Percentiles rank a stretch among this genome's conserved stretches.
Conservation (phyloP, 352 stramenopile species). For the Phytophthora gonapodyides region DNA sequence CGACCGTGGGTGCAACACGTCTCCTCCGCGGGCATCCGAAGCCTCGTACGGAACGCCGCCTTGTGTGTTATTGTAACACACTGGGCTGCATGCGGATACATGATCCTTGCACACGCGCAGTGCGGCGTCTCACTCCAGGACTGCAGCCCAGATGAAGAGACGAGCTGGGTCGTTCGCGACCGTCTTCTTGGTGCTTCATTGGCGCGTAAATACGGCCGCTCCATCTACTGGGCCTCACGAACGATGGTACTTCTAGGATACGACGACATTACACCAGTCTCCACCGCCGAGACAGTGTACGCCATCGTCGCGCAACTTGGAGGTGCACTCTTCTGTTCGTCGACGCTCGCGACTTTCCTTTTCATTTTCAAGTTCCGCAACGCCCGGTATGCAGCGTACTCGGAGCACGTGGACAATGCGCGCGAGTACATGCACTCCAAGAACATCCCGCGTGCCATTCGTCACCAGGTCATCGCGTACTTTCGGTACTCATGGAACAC, state of each 20-base stretch:
- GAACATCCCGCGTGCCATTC: slow-evolving; percentile 41
- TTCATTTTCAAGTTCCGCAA: slow-evolving; percentile 73
- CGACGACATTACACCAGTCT: slow-evolving; percentile 60
- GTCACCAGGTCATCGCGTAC: slow-evolving; percentile 15
- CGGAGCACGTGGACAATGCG: slow-evolving; percentile 60
- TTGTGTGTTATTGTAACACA: slow-evolving; percentile 39
- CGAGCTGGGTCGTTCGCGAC: slow-evolving; percentile 59
- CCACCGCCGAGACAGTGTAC: slow-evolving; percentile 53
- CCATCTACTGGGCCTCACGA: slow-evolving; percentile 55
- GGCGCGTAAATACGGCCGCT: slow-evolving; percentile 49
- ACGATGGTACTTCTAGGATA: slow-evolving; percentile 62
- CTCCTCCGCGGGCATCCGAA: slow-evolving; percentile 57
- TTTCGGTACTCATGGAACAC: slow-evolving; percentile 51
- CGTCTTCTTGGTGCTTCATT: slow-evolving; percentile 40
- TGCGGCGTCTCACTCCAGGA: slow-evolving; percentile 52
- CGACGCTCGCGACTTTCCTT: slow-evolving; percentile 56
- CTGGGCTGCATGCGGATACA: slow-evolving; percentile 65
- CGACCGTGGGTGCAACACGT: slow-evolving; percentile 42
- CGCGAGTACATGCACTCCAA: slow-evolving; percentile 73
- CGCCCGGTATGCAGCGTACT: slow-evolving; percentile 44
- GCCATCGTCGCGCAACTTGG: slow-evolving; percentile 48
- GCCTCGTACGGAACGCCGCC: slow-evolving; percentile 40
- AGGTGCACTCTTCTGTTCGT: slow-evolving; percentile 47
- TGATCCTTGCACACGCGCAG: slow-evolving; percentile 28
- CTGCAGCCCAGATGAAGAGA: slow-evolving; percentile 42